Percentiles rank a stretch among this genome's conserved stretches.
phyloP scores from a whole-genome alignment of 1,139 yeast genomes.

The Candida smagusa region DNA sequence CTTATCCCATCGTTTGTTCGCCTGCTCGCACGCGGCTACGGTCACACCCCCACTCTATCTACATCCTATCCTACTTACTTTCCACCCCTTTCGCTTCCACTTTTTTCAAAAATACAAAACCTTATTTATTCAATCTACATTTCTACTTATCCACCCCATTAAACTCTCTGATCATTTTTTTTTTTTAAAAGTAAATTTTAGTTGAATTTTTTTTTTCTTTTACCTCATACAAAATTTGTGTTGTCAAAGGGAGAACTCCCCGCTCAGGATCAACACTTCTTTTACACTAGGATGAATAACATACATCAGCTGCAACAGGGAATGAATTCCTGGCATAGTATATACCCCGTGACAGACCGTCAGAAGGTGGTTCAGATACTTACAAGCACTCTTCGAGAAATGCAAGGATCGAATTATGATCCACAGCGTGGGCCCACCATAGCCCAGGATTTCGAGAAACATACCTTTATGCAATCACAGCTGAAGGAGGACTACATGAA shows the following conservation, averaged over 20 bases:
- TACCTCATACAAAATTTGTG: conserved; percentile 2
- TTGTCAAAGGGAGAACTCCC: conserved; percentile 6
- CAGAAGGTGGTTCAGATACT: conserved; percentile 43
- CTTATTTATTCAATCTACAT: too few species aligned
- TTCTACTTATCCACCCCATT: background rate
- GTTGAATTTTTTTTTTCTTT: conserved; percentile 3
- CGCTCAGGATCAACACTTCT: conserved; percentile 1
- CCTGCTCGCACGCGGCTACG: too few species aligned
- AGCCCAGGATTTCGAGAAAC: conserved; percentile 47
- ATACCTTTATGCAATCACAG: conserved; percentile 37
- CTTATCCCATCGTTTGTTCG: too few species aligned
- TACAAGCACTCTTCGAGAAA: conserved; percentile 37
- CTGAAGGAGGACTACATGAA: conserved; percentile 41
- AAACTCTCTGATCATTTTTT: conserved; percentile 1
- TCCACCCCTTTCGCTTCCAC: too few species aligned
- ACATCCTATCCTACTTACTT: too few species aligned
- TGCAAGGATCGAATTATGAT: conserved; percentile 35
- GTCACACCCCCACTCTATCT: too few species aligned
- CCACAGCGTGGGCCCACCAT: conserved; percentile 37
- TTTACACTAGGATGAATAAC: conserved; percentile 7
- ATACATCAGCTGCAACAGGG: conserved; percentile 21
- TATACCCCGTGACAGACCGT: conserved; percentile 38
- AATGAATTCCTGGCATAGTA: conserved; percentile 39
- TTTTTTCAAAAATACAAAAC: too few species aligned
- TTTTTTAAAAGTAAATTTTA: background rate